Base-by-base conservation (phyloP, 2,329 filamentous ascomycete species). In the Orbilia quercus region DNA sequence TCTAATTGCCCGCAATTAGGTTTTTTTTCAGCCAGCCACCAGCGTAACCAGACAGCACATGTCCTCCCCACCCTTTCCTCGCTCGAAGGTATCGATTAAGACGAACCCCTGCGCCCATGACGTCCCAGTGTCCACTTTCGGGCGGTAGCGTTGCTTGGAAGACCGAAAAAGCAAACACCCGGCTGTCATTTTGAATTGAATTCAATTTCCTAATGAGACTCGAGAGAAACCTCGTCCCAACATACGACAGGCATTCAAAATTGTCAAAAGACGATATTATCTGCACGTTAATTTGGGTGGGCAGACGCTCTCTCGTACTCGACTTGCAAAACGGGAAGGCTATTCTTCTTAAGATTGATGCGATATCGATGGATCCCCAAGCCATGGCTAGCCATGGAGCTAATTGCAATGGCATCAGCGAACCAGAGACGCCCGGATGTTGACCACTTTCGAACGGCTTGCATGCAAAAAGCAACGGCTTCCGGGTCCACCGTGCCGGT, bases 1-100 rank as follows among this genome's bases (percentile, higher is more conserved):
- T 71, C 66, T 71, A 64, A 63, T 64, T 64, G 66, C 58, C 57
- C 57, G 51, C 57, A 71, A 64, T 55, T 58, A 58, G 58, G 51
- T 72, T 71, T 65, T 54, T 40, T 12, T 7, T 64, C 67, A 64
- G 67, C 59, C 59, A 72, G 67, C 67, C 67, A 72, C 67, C 67
- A 72, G 51, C 67, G 67, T 72, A 72, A 72, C 67, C 67, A 38
- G 67, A 72, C 67, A 71, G 66, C 66, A 71, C 66, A 63, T 57
- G 50, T 57, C 42, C 53, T 64, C 67, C 40, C 67, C 67, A 72
- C 67, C 54, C 47, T 45, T 20, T 55, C 44, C 57, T 55, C 31
- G 34, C 45, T 72, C 53, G 64, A 63, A 63, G 50, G 58, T 42
- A 71, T 51, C 58, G 57, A 71, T 65, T 63, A 67, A 50, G 53